phyloP scores from a whole-genome alignment of 2,329 filamentous ascomycete genomes.

The Colletotrichum sp. region DNA sequence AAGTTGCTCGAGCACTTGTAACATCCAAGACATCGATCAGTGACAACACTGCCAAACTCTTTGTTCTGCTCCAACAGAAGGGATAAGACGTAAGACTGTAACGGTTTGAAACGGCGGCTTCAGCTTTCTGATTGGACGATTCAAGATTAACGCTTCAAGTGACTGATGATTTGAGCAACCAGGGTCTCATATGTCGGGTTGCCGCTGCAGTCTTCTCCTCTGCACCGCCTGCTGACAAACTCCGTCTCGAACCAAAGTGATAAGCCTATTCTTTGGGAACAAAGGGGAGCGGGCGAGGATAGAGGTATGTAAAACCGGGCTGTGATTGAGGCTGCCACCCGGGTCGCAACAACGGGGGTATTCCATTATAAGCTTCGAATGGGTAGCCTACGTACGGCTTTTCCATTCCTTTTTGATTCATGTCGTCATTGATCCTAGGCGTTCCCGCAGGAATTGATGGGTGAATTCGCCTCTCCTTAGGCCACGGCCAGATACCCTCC shows the following conservation, averaged over 20 bases:
- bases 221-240: not conserved
- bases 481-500: not conserved
- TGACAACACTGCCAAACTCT: not conserved
- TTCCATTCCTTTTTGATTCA: not conserved
- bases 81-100: not conserved
- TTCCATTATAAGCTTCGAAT: not conserved
- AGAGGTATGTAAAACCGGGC: not conserved
- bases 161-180: not conserved
- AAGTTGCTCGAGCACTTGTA: not conserved
- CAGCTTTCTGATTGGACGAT: not conserved
- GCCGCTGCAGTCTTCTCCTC: not conserved
- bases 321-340: not conserved
- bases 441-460: not conserved
- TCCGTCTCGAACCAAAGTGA: not conserved
- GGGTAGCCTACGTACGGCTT: not conserved
- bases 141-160: not conserved
- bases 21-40: not conserved
- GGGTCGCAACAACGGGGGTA: not conserved
- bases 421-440: not conserved
- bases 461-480: not conserved
- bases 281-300: not conserved
- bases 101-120: not conserved
- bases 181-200: not conserved
- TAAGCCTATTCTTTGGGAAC: not conserved
- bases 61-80: not conserved